Percentiles rank a stretch among this genome's conserved stretches.
Conservation (phyloP, 2,329 filamentous ascomycete genomes). For the Stemphylium beticola region DNA sequence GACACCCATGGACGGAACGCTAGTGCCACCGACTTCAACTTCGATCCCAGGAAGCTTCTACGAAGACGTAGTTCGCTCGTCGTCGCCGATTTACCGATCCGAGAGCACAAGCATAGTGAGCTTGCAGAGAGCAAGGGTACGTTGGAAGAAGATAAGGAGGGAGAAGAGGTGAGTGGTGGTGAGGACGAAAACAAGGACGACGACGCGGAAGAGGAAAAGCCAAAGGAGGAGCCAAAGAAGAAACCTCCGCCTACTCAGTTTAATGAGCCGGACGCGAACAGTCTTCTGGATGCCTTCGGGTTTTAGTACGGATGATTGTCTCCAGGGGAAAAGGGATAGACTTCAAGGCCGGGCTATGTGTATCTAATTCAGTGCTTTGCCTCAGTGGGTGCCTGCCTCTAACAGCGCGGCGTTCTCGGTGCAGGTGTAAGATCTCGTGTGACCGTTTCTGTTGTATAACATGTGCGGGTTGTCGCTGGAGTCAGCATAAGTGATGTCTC, state of each 20-base stretch:
- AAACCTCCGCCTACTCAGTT: slow-evolving; percentile 77
- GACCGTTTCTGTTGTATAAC: too few species aligned
- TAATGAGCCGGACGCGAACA: slow-evolving; percentile 88
- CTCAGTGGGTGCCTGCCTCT: too few species aligned
- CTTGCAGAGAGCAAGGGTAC: slow-evolving; percentile 22
- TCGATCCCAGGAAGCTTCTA: slow-evolving; percentile 71
- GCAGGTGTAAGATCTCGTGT: too few species aligned
- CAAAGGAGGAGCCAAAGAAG: slow-evolving; percentile 49
- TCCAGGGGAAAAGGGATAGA: too few species aligned
- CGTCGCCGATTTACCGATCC: slow-evolving; percentile 71
- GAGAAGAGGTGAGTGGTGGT: slow-evolving; percentile 46
- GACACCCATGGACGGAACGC: slow-evolving; percentile 26
- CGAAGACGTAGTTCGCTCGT: slow-evolving; percentile 77
- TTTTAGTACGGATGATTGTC: slow-evolving; percentile 60
- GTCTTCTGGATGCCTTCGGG: slow-evolving; percentile 89
- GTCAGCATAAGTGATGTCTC: too few species aligned
- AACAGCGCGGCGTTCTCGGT: too few species aligned
- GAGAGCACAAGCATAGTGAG: slow-evolving; percentile 31
- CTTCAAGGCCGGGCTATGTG: too few species aligned
- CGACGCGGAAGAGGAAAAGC: slow-evolving; percentile 29
- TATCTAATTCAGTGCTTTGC: too few species aligned
- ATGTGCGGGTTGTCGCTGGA: too few species aligned
- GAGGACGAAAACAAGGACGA: slow-evolving; percentile 49
- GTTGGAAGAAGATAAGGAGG: slow-evolving; percentile 26
- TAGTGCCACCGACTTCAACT: slow-evolving; percentile 39